Evolutionary conservation across 106 monocot genomes (phyloP), one percentile per base, ranked within the genome.

Genomic region (Platanthera guangdongensis): DNA sequence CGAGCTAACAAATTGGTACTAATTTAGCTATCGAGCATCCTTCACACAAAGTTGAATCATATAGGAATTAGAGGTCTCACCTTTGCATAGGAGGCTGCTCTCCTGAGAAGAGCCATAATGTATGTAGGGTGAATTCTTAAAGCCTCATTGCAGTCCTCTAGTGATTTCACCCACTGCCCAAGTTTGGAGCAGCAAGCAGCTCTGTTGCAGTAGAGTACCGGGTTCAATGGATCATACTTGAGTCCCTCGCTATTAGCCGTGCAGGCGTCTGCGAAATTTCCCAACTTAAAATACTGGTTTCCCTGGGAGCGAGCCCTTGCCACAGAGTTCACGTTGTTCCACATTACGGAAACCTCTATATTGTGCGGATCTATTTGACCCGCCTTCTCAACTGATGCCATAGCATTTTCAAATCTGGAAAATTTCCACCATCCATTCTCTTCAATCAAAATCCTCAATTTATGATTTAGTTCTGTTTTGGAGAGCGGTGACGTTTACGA

Each of bases 171-270:
- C 88, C 84, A 88, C 32, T 86, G 88, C 7, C 84, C 88, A 39
- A 92, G 86, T 71, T 92, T 92, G 32, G 88, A 86, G 8, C 76
- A 60, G 75, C 92, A 92, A 75, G 79, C 86, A 9, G 92, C 92
- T 81, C 92, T 88, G 57, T 92, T 92, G 76, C 92, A 92, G 62
- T 86, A 68, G 6, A 92, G 85, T 6, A 92, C 85, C 0, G 92
- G 68, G 74, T 92, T 92, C 8, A 78, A 83, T 39, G 88, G 84
- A 50, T 92, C 84, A 72, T 80, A 82, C 50, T 57, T 88, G 0
- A 92, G 81, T 3, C 88, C 92, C 59, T 88, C 92, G 2, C 85
- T 83, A 79, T 92, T 88, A 13, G 92, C 84, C 7, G 50, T 60
- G 48, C 83, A 88, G 2, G 92, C 92, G 25, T 87, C 92, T 2